Base-by-base conservation (phyloP, 768 basidiomycete genomes). In the Kwoniella mangroviensis region DNA sequence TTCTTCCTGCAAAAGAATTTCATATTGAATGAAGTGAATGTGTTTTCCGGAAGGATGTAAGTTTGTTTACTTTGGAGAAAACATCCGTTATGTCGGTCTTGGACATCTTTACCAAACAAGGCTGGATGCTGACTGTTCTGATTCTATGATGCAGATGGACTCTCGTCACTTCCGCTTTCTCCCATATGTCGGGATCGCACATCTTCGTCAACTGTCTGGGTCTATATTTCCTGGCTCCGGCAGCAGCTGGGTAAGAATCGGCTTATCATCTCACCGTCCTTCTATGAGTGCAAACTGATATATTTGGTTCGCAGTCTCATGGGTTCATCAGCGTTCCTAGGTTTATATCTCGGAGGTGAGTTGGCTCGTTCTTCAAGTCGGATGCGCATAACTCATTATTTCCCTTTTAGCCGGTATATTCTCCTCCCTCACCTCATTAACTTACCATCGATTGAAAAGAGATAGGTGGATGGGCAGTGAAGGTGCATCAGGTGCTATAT, bases 401-500 rank as follows among this genome's bases (percentile, higher is more conserved):
- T 1, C 22, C 10, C 6, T 17, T 24, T 4, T 21, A 79, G 78
- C 75, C 43, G 82, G 80, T 43, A 71, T 81, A 17, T 40, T 80
- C 61, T 70, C 76, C 0, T 78, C 79, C 1, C 65, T 77, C 11
- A 70, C 77, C 11, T 79, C 78, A 0, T 71, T 83, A 10, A 64
- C 66, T 1, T 81, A 80, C 74, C 77, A 79, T 53, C 68, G 80
- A 24, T 13, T 72, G 22, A 63, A 62, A 54, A 65, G 73, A 42
- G 68, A 76, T 65, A 60, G 68, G 57, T 68, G 68, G 70, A 65
- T 63, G 42, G 78, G 82, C 12, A 74, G 73, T 55, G 80, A 81
- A 69, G 82, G 82, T 15, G 82, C 82, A n/a, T 77, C 75, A 21
- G 81, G 78, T 43, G 82, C 82, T 1, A 80, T 83, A 66, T 83